Base-by-base conservation (phyloP, 2,329 filamentous ascomycete genomes). In the Didymella pinodella region DNA sequence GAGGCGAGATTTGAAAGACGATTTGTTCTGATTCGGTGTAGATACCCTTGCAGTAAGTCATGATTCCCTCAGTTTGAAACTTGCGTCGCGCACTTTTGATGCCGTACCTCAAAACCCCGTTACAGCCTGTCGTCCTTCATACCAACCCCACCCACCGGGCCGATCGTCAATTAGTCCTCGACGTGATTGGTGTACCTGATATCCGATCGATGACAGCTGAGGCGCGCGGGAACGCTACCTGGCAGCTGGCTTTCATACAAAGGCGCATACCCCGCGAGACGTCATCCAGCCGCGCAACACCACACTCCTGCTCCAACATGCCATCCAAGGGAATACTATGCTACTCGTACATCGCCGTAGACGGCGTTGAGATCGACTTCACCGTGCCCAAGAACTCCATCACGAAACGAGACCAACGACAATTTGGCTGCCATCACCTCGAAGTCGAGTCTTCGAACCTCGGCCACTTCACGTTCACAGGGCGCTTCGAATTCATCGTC, bases 371-470 rank as follows among this genome's bases (percentile, higher is more conserved):
- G 45, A 78, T 84, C 59, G 79, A 82, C 57, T 77, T 82, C 49
- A 77, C 74, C 6, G 81, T 83, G 4, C 82, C 82, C 4, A 77
- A 77, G 46, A 48, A 61, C 10, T 59, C 32, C 14, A 67, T 80
- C 46, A 72, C 68, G 2, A 64, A 62, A 12, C 67, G 72, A 31
- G 69, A 73, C 18, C 73, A 75, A 46, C 67, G 75, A 31, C 70
- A 73, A 43, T 83, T 80, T 59, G 67, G 66, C 44, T 71, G 71
- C 50, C 74, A 79, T 45, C 75, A 80, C 50, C 68, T 83, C 10
- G 81, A 84, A 71, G 78, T 84, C 26, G 81, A 83, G 25, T 73
- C 78, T 25, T 69, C 69, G 16, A 76, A 80, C 54, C 80, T 83
- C 34, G 61, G 72, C 16, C 75, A 71, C 46, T 80, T 82, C 67